Base-by-base conservation (phyloP, 176 grass and related monocot species). In the Puya raimondii region DNA sequence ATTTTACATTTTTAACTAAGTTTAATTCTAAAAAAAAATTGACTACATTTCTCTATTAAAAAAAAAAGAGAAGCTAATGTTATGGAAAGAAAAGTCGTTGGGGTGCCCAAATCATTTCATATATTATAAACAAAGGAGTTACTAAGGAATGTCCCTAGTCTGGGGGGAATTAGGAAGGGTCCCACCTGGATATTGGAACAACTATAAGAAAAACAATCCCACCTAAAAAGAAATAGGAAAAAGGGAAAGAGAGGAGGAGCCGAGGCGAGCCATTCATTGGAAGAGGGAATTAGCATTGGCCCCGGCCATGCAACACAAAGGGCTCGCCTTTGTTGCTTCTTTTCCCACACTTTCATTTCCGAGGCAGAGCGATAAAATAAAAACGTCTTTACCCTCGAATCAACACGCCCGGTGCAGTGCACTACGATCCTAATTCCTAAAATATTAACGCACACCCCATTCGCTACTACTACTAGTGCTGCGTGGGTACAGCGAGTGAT, bases 321-420 rank as follows among this genome's bases (percentile, higher is more conserved):
- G 9, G 4, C 56, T 59, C 21, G 56, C 21, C 56, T 20, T 10
- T 61, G 56, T 61, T 21, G 56, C 16, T 61, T 17, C 56, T 61
- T 61, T 61, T 61, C 56, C 56, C 17, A 22, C 56, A 61, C 56
- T 22, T 61, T 21, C 56, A 61, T 61, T 61, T 61, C 15, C 56
- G 21, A 61, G 56, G 56, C 33, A 58, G 10, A 16, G 21, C 56
- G 17, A 61, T 61, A 61, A 22, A 61, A 61, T 61, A 61, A 42
- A 42, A 42, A 42, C 33, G 33, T 42, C 33, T 42, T 42, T 42
- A 42, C 33, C 33, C 33, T 7, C 33, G 33, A 7, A 42, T 42
- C 33, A 7, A 42, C 33, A 42, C 33, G 33, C 33, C 33, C 33
- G 33, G 33, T 42, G 33, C 33, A 7, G 33, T 5, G 33, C 33